Evolutionary conservation across 768 basidiomycete species (phyloP).

Genomic region (Sistotremastrum suecicum): DNA sequence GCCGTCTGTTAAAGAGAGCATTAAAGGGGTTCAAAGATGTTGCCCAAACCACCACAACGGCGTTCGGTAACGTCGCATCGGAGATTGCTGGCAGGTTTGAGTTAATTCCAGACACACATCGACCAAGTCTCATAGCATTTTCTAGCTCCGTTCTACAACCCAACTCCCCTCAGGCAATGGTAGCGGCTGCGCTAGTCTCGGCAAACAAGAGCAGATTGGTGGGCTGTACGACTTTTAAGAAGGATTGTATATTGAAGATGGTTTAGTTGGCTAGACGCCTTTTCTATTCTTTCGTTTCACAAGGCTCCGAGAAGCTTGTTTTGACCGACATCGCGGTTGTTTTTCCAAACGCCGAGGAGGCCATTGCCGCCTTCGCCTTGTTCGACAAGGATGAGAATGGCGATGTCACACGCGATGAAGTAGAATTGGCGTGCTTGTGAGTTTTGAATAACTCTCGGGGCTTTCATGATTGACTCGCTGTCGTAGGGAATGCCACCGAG

Average conservation of each 20-base stretch:
- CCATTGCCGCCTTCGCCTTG: slow-evolving; percentile 48
- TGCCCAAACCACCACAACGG: slow-evolving; percentile 74
- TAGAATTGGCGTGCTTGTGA: slow-evolving; percentile 62
- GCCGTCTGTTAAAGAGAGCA: slow-evolving; percentile 51
- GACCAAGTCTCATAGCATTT: background rate
- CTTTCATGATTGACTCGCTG: background rate
- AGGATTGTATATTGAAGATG: background rate
- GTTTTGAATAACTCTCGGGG: slow-evolving; percentile 9
- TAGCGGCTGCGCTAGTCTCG: slow-evolving; percentile 64
- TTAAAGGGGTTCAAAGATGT: slow-evolving; percentile 55
- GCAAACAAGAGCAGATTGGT: slow-evolving; percentile 69
- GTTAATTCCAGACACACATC: background rate
- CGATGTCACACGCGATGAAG: slow-evolving; percentile 54
- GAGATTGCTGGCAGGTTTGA: slow-evolving; percentile 41
- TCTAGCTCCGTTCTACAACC: slow-evolving; percentile 69
- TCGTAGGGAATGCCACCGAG: slow-evolving; percentile 64
- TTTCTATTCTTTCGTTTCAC: slow-evolving; percentile 71
- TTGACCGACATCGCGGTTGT: slow-evolving; percentile 57
- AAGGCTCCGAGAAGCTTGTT: slow-evolving; percentile 41
- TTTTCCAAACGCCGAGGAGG: slow-evolving; percentile 56
- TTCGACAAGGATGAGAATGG: slow-evolving; percentile 66
- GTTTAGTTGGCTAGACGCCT: slow-evolving; percentile 65
- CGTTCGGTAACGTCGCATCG: slow-evolving; percentile 45
- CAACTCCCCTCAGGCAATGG: slow-evolving; percentile 71
- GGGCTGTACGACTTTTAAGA: slow-evolving; percentile 3